phyloP scores from a whole-genome alignment of 1,139 yeast species.

The Eremothecium coryli region DNA sequence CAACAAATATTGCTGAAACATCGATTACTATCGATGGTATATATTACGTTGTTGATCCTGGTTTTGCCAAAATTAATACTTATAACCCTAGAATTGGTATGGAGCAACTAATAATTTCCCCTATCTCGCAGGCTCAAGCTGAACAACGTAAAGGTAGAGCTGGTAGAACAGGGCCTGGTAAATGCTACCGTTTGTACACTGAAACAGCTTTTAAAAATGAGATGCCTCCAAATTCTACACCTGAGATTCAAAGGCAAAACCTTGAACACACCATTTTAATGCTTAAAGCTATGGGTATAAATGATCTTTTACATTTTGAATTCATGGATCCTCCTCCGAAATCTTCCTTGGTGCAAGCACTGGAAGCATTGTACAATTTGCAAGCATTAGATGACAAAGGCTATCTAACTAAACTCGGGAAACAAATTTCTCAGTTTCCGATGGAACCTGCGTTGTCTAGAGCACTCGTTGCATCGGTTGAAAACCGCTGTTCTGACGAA shows the following conservation, averaged over 20 bases:
- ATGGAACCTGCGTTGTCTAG: constrained; percentile 91
- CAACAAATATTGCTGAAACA: constrained; percentile 95
- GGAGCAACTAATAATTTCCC: constrained; percentile 77
- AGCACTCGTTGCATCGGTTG: constrained; percentile 65
- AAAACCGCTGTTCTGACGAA: constrained; percentile 72
- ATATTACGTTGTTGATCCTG: constrained; percentile 82
- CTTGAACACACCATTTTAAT: constrained; percentile 74
- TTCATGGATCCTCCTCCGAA: constrained; percentile 94
- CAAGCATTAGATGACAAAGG: constrained; percentile 77
- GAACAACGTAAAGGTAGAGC: constrained; percentile 97
- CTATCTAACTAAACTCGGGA: constrained; percentile 60
- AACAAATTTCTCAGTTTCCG: constrained; percentile 85
- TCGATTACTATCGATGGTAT: constrained; percentile 93
- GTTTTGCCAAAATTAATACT: constrained; percentile 81
- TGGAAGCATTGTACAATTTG: constrained; percentile 74
- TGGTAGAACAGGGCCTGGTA: constrained; percentile 94
- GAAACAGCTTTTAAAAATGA: constrained; percentile 80
- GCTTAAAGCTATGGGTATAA: constrained; percentile 92
- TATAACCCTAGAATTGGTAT: constrained; percentile 79
- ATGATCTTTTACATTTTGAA: constrained; percentile 69
- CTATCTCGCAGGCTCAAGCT: constrained; percentile 90
- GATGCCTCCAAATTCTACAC: constrained; percentile 76
- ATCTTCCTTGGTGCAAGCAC: constrained; percentile 63
- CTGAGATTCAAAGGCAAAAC: constrained; percentile 91
- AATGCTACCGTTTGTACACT: constrained; percentile 81